Base-by-base conservation (phyloP, 768 basidiomycete species). In the Leucosporidium yakuticum region DNA sequence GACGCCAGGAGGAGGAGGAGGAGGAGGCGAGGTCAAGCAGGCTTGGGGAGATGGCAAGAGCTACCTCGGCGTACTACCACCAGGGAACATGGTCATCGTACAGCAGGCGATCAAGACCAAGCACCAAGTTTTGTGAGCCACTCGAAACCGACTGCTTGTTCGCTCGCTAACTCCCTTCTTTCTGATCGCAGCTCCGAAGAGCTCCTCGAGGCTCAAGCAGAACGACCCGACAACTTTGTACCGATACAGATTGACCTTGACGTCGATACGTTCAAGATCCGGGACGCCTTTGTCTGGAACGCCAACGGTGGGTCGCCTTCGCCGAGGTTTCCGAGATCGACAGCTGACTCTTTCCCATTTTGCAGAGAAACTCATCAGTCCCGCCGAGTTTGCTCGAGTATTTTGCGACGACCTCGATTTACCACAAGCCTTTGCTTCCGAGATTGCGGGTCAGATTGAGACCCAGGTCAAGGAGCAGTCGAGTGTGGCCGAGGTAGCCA, bases 201-300 rank as follows among this genome's bases (percentile, higher is more conserved):
- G 39, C 79, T 82, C 19, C 78, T 95, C 39, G 84, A 87, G 60
- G 77, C 77, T 23, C 85, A 89, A 74, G 88, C 90, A 4, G 76
- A 81, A 56, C 79, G 79, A 68, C 78, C 81, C 0, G 81, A 83
- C 4, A 77, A 83, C 7, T 85, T 95, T 44, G 86, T 98, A 19
- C 96, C 96, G 4, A 91, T 99, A 66, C 90, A 91, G 56, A 89
- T 99, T 62, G 94, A 98, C 74, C 86, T 99, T 74, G 94, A 97
- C 77, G 91, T 89, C 17, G 90, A 91, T 17, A 88, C 88, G 0
- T 90, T 90, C 76, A 83, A 94, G 74, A 85, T 99, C 77, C 87
- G 94, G 51, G 96, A 99, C 76, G 88, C 88, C 75, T 98, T 99
- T 78, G 85, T 91, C 17, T 99, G 96, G 96, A 96, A 98, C 75